phyloP scores from a whole-genome alignment of 2,329 filamentous ascomycete genomes.

The Aspergillus sergii region DNA sequence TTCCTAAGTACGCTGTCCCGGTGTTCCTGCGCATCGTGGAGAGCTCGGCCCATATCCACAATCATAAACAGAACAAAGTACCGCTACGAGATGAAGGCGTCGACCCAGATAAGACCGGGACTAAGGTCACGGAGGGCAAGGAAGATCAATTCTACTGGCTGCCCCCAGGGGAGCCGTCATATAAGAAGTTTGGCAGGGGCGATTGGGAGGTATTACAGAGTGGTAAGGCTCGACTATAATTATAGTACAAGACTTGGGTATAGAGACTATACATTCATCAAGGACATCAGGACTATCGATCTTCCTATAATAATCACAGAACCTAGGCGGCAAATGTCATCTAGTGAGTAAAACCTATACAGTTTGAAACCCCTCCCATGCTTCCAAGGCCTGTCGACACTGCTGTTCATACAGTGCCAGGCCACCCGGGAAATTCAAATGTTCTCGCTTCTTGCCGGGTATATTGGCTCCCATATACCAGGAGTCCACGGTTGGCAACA shows the following conservation, averaged over 20 bases:
- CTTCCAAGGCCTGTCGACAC: not conserved
- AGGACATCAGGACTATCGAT: not conserved
- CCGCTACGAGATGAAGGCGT: conserved; percentile 69
- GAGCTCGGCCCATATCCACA: conserved; percentile 52
- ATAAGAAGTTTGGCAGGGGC: conserved; percentile 59
- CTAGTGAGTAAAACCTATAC: not conserved
- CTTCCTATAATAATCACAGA: not conserved
- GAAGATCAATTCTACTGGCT: conserved; percentile 56
- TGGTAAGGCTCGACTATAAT: conserved; percentile 50
- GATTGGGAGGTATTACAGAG: conserved; percentile 60
- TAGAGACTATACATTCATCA: not conserved
- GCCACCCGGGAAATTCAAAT: conserved; percentile 48
- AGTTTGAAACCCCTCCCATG: not conserved
- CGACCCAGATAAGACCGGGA: conserved; percentile 54
- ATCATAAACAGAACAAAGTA: conserved; percentile 80
- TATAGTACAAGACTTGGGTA: not conserved
- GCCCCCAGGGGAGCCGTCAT: conserved; percentile 52
- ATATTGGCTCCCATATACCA: conserved; percentile 62
- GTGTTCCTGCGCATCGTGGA: conserved; percentile 69
- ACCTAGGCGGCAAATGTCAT: no score
- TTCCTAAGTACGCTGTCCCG: conserved; percentile 76
- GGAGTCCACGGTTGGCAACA: conserved; percentile 52
- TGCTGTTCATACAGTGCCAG: not conserved
- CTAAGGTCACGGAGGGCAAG: conserved; percentile 46
- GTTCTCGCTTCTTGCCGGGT: conserved; percentile 58